phyloP scores from a whole-genome alignment of 2,329 filamentous ascomycete genomes.

The Aspergillus floridensis region DNA sequence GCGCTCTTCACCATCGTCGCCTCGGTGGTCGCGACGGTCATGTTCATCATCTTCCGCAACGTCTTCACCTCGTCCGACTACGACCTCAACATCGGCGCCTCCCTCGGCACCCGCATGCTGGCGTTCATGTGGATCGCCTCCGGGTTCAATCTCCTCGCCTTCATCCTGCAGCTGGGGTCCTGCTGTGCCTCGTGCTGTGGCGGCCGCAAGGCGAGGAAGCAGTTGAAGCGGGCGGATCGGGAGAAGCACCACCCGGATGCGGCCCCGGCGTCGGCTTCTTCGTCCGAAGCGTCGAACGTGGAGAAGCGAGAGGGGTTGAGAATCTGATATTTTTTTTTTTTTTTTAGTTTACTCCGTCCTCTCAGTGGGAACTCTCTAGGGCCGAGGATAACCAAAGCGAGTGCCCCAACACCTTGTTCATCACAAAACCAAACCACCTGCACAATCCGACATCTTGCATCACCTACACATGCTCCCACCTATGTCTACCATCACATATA shows the following conservation, averaged over 20 bases:
- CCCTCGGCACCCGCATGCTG: slow-evolving; percentile 72
- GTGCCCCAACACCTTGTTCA: too few species aligned
- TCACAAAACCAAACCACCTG: too few species aligned
- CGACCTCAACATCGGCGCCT: slow-evolving; percentile 72
- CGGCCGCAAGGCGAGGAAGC: slow-evolving; percentile 37
- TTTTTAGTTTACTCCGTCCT: too few species aligned
- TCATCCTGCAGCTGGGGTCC: slow-evolving; percentile 69
- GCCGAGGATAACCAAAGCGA: too few species aligned
- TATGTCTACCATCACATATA: not conserved
- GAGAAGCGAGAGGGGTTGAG: not conserved
- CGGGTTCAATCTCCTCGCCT: slow-evolving; percentile 65
- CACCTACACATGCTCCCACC: not conserved
- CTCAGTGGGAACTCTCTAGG: too few species aligned
- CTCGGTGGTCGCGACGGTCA: slow-evolving; percentile 73
- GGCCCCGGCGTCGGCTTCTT: slow-evolving; percentile 2
- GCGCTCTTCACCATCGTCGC: slow-evolving; percentile 67
- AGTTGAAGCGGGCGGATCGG: slow-evolving; percentile 22
- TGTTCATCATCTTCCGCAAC: slow-evolving; percentile 77
- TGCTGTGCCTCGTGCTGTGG: slow-evolving; percentile 65
- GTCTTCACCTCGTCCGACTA: slow-evolving; percentile 66
- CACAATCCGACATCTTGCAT: too few species aligned
- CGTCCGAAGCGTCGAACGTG: not conserved
- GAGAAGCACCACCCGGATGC: slow-evolving; percentile 11
- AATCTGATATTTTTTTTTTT: too few species aligned
- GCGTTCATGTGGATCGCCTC: slow-evolving; percentile 86